These are phyloP conservation scores for Sophora flavescens DNA, from an alignment of 306 rosid genomes.

Conservation along the genomic window DNA sequence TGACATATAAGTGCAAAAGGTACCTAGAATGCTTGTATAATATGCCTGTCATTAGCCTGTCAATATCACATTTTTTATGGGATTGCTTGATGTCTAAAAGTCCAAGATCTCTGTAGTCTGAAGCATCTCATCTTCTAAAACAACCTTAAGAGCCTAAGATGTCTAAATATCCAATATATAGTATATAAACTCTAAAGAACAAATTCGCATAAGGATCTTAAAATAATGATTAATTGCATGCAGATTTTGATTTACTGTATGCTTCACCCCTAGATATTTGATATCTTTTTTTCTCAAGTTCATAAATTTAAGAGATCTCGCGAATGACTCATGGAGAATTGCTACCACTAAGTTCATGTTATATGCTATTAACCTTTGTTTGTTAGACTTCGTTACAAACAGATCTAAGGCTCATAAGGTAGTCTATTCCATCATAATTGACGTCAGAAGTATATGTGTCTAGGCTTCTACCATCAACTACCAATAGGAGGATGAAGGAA, in stretches of 20 bases:
- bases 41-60: neutral
- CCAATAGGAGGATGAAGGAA: conserved; percentile 47
- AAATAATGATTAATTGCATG: neutral
- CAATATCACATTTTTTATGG: neutral
- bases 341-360: neutral
- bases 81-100: neutral
- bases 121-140: neutral
- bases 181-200: neutral
- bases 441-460: neutral
- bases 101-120: neutral
- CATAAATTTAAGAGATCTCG: neutral
- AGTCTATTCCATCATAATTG: neutral
- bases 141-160: neutral
- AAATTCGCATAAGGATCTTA: neutral
- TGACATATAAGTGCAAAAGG: neutral
- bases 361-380: neutral
- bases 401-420: neutral
- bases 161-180: too few relatives aligned
- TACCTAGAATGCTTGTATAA: neutral
- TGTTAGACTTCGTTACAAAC: neutral
- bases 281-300: neutral
- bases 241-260: neutral
- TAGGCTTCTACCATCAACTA: conserved; percentile 50
- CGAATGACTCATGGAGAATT: neutral
- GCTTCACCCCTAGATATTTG: neutral